A percentile compares a stretch with the other conserved stretches of the same genome.
Evolutionary conservation across 2,329 filamentous ascomycete genomes (phyloP).

Genomic region (Penicillium freii): DNA sequence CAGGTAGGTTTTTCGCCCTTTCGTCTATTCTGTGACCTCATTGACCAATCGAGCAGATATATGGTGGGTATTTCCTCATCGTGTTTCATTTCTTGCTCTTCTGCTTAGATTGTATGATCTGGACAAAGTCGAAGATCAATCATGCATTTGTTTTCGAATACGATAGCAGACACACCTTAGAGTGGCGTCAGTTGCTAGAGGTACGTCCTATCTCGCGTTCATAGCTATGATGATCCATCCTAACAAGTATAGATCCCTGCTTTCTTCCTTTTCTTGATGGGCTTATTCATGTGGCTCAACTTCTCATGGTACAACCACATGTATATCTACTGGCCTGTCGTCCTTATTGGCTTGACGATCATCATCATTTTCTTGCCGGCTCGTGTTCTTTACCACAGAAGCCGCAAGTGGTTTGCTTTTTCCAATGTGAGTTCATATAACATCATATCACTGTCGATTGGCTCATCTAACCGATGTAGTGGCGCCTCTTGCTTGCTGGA

Average conservation of each 20-base stretch:
- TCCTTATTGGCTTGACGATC: slow-evolving; percentile 69
- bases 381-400: slow-evolving; percentile 70
- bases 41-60: slow-evolving; percentile 60
- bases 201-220: slow-evolving; percentile 36
- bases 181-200: slow-evolving; percentile 85
- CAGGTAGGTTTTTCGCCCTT: slow-evolving; percentile 48
- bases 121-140: slow-evolving; percentile 83
- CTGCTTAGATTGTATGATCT: slow-evolving; percentile 78
- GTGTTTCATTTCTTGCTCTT: slow-evolving; percentile 80
- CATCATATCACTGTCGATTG: neutral
- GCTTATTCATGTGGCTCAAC: slow-evolving; percentile 84
- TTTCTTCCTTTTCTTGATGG: slow-evolving; percentile 72
- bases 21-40: neutral
- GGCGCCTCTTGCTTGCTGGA: slow-evolving; percentile 79
- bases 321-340: slow-evolving; percentile 82
- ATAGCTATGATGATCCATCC: neutral
- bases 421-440: slow-evolving; percentile 67
- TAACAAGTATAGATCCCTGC: slow-evolving; percentile 64
- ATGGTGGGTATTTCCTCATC: slow-evolving; percentile 86
- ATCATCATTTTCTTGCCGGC: slow-evolving; percentile 73
- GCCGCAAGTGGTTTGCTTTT: slow-evolving; percentile 81
- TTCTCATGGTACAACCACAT: slow-evolving; percentile 69
- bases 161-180: slow-evolving; percentile 77
- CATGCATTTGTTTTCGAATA: slow-evolving; percentile 98
- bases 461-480: slow-evolving; percentile 51